phyloP scores from a whole-genome alignment of 1,284 basidiomycete species.

The Sanghuangporus baumii region DNA sequence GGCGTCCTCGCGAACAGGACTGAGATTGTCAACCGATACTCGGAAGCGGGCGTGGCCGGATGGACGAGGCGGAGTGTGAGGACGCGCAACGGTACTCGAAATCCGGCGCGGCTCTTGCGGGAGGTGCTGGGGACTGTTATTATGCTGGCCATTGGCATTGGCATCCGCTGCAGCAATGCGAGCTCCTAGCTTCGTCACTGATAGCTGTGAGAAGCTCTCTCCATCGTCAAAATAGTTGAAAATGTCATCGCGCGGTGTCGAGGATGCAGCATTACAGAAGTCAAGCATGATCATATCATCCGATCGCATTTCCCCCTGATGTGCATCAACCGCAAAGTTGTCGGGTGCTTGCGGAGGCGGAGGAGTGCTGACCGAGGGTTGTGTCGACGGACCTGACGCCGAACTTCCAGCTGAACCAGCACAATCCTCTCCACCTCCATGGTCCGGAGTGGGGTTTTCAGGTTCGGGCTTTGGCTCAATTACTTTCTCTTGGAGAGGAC shows the following conservation, averaged over 20 bases:
- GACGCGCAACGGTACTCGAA: conserved; percentile 7
- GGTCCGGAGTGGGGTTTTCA: not conserved
- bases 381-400: conserved; percentile 9
- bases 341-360: conserved; percentile 45
- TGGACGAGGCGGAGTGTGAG: conserved; percentile 11
- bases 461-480: not conserved
- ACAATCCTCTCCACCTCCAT: conserved; percentile 4
- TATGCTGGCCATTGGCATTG: not conserved
- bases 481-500: conserved; percentile 16
- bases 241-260: conserved; percentile 13
- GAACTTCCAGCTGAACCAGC: conserved; percentile 3
- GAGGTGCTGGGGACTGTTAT: not conserved
- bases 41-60: conserved; percentile 9
- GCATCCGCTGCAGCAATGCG: not conserved
- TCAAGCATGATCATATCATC: conserved; percentile 14
- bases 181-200: conserved; percentile 4
- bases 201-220: conserved; percentile 13
- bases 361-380: conserved; percentile 30
- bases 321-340: conserved; percentile 36
- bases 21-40: not conserved
- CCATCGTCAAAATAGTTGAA: conserved; percentile 9
- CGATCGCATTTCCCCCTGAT: conserved; percentile 22
- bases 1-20: conserved; percentile 1
- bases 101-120: conserved; percentile 1
- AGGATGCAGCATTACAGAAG: conserved; percentile 20